Conservation (phyloP, 768 basidiomycete genomes). For the Lenzites betulinus region DNA sequence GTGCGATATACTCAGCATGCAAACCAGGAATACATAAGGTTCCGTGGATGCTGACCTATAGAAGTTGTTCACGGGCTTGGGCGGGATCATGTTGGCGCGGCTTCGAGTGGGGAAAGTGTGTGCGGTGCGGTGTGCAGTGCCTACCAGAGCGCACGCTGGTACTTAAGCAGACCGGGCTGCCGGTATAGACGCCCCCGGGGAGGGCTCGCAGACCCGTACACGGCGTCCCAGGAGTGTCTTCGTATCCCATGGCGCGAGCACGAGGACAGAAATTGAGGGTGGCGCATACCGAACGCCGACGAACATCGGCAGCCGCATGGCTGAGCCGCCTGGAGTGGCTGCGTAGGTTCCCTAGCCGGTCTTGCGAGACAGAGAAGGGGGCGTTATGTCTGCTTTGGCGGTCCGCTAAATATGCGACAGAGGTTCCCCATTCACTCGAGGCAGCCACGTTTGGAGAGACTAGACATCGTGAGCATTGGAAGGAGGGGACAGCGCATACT, state of each 20-base stretch:
- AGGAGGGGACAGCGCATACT: no score
- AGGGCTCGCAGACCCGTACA: not conserved
- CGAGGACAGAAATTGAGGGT: not conserved
- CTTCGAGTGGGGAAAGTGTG: not conserved
- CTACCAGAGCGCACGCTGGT: not conserved
- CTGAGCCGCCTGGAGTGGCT: no score
- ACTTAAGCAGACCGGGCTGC: not conserved
- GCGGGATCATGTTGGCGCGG: constrained; percentile 9
- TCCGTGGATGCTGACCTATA: not conserved
- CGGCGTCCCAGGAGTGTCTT: not conserved
- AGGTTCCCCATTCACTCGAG: no score
- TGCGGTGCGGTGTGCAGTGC: not conserved
- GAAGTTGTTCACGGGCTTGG: constrained; percentile 21
- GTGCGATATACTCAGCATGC: not conserved
- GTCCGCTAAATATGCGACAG: no score
- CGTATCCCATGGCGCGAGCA: not conserved
- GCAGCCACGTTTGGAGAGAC: no score
- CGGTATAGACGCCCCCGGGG: not conserved
- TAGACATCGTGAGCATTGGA: no score
- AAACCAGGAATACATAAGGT: not conserved
- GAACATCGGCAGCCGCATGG: no score
- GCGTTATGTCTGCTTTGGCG: no score
- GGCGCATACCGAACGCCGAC: no score
- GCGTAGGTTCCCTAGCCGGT: no score
- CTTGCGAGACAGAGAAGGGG: no score